Conservation (phyloP, 2,329 filamentous ascomycete genomes). For the Daldinia sp. region DNA sequence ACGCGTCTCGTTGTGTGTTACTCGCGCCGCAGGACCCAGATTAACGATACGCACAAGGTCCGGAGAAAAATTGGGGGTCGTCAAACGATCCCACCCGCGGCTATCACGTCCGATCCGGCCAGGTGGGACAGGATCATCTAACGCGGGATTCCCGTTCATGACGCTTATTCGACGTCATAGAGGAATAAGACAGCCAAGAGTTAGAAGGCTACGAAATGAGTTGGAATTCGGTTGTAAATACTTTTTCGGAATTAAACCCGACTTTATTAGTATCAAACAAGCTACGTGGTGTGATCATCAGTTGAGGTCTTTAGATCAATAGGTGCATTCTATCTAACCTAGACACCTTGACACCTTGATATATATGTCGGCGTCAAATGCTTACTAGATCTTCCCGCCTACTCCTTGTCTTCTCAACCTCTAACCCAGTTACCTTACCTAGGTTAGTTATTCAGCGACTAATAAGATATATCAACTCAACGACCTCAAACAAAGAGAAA, state of each 20-base stretch:
- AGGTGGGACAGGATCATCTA: background rate
- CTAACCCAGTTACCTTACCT: no score
- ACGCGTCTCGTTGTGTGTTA: no score
- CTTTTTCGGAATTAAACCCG: background rate
- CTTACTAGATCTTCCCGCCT: no score
- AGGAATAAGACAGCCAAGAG: background rate
- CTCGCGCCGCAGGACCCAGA: no score
- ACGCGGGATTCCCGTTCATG: slow-evolving; percentile 4
- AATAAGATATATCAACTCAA: background rate
- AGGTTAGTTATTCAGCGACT: no score
- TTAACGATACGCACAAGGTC: background rate
- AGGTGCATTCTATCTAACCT: background rate
- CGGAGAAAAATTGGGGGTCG: background rate
- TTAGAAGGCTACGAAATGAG: background rate
- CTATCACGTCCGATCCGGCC: background rate
- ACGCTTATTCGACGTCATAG: slow-evolving; percentile 26
- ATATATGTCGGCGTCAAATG: background rate
- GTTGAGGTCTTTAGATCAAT: slow-evolving; percentile 14
- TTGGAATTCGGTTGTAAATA: background rate
- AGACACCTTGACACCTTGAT: background rate
- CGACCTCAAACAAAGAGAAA: background rate
- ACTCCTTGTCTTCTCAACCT: no score
- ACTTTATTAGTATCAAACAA: background rate
- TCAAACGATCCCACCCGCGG: background rate
- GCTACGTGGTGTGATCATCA: slow-evolving; percentile 23